Conservation (phyloP, 176 grass and related monocot genomes). For the Saccharum officinarum region DNA sequence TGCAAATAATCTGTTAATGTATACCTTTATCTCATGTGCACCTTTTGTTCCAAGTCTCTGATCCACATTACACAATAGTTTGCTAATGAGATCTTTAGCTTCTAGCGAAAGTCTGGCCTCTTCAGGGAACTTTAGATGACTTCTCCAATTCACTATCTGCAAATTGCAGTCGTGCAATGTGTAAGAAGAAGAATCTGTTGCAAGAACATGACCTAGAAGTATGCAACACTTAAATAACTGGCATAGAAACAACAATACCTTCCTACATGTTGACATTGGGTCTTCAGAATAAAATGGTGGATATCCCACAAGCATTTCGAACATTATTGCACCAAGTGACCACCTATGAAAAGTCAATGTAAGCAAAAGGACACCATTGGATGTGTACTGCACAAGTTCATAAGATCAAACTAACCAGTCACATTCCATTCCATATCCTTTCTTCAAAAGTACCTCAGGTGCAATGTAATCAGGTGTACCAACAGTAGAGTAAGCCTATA, state of each 20-base stretch:
- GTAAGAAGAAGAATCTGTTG: conserved; percentile 7
- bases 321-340: conserved; percentile 99
- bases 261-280: conserved; percentile 89
- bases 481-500: conserved; percentile 90
- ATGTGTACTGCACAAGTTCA: conserved; percentile 10
- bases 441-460: conserved; percentile 94
- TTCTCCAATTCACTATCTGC: conserved; percentile 99
- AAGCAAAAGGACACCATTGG: conserved; percentile 16
- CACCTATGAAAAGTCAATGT: conserved; percentile 59
- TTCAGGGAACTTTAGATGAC: conserved; percentile 89
- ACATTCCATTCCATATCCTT: conserved; percentile 99
- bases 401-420: conserved; percentile 68
- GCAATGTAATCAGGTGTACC: conserved; percentile 99
- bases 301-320: conserved; percentile 97
- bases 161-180: conserved; percentile 3
- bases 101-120: conserved; percentile 76
- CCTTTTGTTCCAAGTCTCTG: conserved; percentile 82
- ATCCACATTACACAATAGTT: conserved; percentile 86
- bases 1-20: background rate
- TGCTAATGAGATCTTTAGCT: conserved; percentile 84
- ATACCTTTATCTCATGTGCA: conserved; percentile 89
- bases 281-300: conserved; percentile 99
- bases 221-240: conserved; percentile 4
- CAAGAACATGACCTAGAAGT: conserved; percentile 4
- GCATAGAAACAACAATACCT: conserved; percentile 51